Evolutionary conservation across 2,329 filamentous ascomycete genomes (phyloP), one percentile per base, ranked within the genome.

Genomic region (Alternaria viburni): DNA sequence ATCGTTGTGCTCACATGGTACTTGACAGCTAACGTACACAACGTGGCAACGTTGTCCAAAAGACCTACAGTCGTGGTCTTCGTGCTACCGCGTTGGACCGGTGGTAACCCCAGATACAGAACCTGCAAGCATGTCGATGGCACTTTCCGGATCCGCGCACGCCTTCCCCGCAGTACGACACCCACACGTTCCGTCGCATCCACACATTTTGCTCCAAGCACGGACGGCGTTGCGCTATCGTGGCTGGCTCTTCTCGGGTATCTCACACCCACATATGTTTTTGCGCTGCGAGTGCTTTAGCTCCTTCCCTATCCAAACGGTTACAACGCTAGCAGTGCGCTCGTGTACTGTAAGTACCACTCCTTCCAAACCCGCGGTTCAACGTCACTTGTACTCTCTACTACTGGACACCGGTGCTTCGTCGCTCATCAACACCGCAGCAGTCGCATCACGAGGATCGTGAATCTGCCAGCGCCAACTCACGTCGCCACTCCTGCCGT

Each of bases 381-480:
- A 15, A 60, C 58, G 58, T 56, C 58, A 41, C 44, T 52, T 19
- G 57, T 52, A 45, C 44, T 7, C 45, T 41, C 46, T 12, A 10
- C 26, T 19, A 30, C 46, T 56, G 36, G 32, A 43, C 32, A 44
- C 44, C 32, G 12, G 51, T 62, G 28, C 54, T 54, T 57, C 55
- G 64, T 69, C 59, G 46, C 63, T 63, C 57, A 62, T 68, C 65
- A 69, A 67, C 68, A 64, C 66, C 62, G 60, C 25, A 19, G 30
- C 17, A 36, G 21, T 49, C 54, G 12, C 19, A 21, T 70, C 70
- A 71, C 59, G 57, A 60, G 66, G 59, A 67, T 69, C 64, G 58
- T 65, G 62, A 54, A 17, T 66, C 47, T 46, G 59, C 55, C 43
- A 51, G 25, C 44, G 25, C 43, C 23, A 25, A n/a, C 17, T 15